Percentiles rank a stretch among this genome's conserved stretches.
phyloP scores from a whole-genome alignment of 2,329 filamentous ascomycete species.

The Phialophora tarda region DNA sequence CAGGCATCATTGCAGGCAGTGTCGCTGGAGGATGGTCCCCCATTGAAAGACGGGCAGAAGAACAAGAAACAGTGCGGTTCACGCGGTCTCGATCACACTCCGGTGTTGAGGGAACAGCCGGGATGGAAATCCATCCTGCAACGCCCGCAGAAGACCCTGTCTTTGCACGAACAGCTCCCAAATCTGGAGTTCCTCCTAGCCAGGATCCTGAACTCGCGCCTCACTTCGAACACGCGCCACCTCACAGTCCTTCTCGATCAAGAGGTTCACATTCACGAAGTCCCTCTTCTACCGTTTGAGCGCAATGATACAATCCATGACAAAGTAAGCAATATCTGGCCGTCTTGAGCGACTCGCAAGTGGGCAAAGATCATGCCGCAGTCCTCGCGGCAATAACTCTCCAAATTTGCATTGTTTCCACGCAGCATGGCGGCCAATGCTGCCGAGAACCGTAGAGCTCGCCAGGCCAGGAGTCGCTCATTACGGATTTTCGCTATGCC shows the following conservation, averaged over 20 bases:
- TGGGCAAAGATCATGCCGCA: background rate
- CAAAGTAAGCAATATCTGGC: background rate
- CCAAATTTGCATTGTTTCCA: background rate
- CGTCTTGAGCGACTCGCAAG: background rate
- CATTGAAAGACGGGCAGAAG: constrained; percentile 55
- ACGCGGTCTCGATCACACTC: constrained; percentile 46
- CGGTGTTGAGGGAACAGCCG: constrained; percentile 49
- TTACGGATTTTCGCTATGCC: background rate
- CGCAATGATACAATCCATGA: background rate
- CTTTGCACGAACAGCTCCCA: constrained; percentile 46
- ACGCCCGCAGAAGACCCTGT: constrained; percentile 54
- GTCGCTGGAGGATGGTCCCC: constrained; percentile 67
- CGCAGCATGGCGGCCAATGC: background rate
- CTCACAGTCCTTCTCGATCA: constrained; percentile 33
- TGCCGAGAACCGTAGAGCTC: background rate
- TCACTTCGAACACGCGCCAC: constrained; percentile 51
- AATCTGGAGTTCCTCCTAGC: constrained; percentile 51
- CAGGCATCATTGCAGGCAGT: constrained; percentile 69
- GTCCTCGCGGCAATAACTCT: background rate
- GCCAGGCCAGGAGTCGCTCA: background rate
- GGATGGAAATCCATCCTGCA: constrained; percentile 55
- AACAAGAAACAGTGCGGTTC: constrained; percentile 47
- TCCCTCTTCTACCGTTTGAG: constrained; percentile 27
- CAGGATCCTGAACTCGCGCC: constrained; percentile 54
- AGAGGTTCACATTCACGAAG: constrained; percentile 34